Evolutionary conservation across 805 yeast genomes (phyloP).

Genomic region (Teunomyces tritomae): DNA sequence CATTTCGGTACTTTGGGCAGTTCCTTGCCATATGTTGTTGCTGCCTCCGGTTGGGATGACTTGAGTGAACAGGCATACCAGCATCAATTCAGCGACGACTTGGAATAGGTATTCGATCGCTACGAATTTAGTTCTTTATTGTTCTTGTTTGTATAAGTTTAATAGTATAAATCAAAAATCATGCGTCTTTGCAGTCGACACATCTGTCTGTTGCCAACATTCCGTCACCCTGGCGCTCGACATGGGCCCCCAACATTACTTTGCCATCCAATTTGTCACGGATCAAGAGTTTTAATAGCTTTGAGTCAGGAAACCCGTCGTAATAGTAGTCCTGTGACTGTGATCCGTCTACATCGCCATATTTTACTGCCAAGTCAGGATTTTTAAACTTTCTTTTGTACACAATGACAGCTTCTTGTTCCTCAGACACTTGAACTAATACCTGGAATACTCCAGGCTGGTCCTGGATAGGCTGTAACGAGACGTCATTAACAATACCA

Average conservation of each 20-base stretch:
- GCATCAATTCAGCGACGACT: slow-evolving; percentile 14
- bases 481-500: slow-evolving; percentile 41
- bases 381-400: slow-evolving; percentile 56
- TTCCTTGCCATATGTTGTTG: slow-evolving; percentile 52
- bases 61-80: slow-evolving; percentile 13
- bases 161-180: neutral
- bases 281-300: slow-evolving; percentile 66
- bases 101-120: slow-evolving; percentile 6
- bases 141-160: slow-evolving; percentile 2
- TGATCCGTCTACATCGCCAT: slow-evolving; percentile 13
- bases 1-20: slow-evolving; percentile 46
- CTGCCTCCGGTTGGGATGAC: slow-evolving; percentile 45
- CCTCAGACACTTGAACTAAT: neutral
- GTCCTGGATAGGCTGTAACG: slow-evolving; percentile 22
- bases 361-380: slow-evolving; percentile 20
- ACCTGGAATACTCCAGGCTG: slow-evolving; percentile 21
- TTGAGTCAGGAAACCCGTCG: slow-evolving; percentile 87
- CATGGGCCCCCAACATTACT: slow-evolving; percentile 1
- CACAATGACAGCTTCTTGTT: slow-evolving; percentile 23
- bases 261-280: slow-evolving; percentile 47
- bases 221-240: neutral
- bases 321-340: slow-evolving; percentile 33
- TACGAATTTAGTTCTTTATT: neutral
- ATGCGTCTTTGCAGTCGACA: neutral
- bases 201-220: slow-evolving; percentile 2